phyloP scores from a whole-genome alignment of 441 rosid genomes.

The Gossypium gossypioides region DNA sequence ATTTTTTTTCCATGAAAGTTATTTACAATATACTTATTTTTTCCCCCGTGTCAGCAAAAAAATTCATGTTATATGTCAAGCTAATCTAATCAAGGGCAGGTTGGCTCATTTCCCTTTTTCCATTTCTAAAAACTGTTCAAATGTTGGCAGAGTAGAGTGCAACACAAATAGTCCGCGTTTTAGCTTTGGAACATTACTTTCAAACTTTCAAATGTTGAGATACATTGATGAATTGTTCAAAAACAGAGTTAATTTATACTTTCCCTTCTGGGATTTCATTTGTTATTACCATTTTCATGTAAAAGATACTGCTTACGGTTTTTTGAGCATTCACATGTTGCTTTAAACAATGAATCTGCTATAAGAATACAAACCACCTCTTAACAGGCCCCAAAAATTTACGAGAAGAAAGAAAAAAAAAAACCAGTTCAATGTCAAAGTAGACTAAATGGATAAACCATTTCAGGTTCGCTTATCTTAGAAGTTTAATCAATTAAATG shows the following conservation, averaged over 20 bases:
- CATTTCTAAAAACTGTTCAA: neutral
- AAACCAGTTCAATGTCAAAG: neutral
- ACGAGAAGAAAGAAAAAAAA: neutral
- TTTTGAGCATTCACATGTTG: neutral
- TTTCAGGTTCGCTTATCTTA: too few species aligned
- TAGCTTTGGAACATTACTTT: slow-evolving; percentile 7
- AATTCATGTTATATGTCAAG: slow-evolving; percentile 30
- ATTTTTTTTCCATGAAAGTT: slow-evolving; percentile 14
- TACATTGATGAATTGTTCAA: neutral
- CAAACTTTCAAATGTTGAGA: slow-evolving; percentile 19
- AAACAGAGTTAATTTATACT: neutral
- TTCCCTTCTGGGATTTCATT: neutral
- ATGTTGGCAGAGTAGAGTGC: slow-evolving; percentile 8
- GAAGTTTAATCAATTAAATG: too few species aligned
- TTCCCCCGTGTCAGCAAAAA: slow-evolving; percentile 14
- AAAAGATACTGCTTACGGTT: neutral
- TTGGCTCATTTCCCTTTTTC: slow-evolving; percentile 14
- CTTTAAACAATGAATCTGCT: neutral
- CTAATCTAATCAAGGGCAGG: slow-evolving; percentile 49
- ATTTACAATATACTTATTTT: slow-evolving; percentile 13
- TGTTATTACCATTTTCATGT: neutral
- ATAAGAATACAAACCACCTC: neutral
- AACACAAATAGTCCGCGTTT: slow-evolving; percentile 13
- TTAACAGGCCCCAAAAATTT: neutral
- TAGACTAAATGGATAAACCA: too few species aligned